phyloP scores from a whole-genome alignment of 2,329 filamentous ascomycete genomes.

The Capronia americana region DNA sequence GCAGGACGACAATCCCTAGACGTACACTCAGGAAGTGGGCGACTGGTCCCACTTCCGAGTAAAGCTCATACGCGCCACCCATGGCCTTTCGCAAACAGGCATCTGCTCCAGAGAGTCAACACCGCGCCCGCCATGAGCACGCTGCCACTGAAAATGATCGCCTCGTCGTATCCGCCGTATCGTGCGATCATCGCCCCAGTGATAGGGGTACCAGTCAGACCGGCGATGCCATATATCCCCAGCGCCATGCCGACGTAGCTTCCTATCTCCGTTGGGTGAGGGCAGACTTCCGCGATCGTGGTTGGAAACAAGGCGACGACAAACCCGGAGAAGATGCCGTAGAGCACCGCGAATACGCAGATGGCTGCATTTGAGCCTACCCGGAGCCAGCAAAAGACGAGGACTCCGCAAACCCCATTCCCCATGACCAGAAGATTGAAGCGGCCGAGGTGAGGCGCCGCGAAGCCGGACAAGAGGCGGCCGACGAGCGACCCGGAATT shows the following conservation, averaged over 20 bases:
- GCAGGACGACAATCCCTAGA: too few species aligned
- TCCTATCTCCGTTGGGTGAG: conserved; percentile 71
- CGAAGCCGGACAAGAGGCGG: conserved; percentile 44
- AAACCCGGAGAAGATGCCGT: conserved; percentile 71
- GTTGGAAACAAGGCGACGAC: conserved; percentile 68
- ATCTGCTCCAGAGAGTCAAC: conserved; percentile 15
- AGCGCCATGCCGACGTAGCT: conserved; percentile 64
- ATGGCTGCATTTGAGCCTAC: conserved; percentile 61
- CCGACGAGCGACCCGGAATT: conserved; percentile 46
- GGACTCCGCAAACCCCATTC: conserved; percentile 40
- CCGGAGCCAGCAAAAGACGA: conserved; percentile 57
- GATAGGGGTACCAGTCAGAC: conserved; percentile 56
- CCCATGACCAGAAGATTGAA: conserved; percentile 43
- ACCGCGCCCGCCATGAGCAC: conserved; percentile 14
- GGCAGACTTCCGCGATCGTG: conserved; percentile 66
- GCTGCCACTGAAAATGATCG: conserved; percentile 21
- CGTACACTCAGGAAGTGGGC: too few species aligned
- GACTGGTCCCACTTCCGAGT: too few species aligned
- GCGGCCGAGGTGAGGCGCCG: conserved; percentile 45
- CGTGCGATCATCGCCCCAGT: conserved; percentile 54
- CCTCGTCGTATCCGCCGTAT: conserved; percentile 18
- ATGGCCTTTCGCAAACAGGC: conserved; percentile 9
- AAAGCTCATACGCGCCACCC: conserved; percentile 20
- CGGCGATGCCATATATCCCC: conserved; percentile 54
- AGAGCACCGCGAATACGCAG: conserved; percentile 68